Conservation (phyloP, 2,329 filamentous ascomycete species). For the Microcyclospora pomicola region DNA sequence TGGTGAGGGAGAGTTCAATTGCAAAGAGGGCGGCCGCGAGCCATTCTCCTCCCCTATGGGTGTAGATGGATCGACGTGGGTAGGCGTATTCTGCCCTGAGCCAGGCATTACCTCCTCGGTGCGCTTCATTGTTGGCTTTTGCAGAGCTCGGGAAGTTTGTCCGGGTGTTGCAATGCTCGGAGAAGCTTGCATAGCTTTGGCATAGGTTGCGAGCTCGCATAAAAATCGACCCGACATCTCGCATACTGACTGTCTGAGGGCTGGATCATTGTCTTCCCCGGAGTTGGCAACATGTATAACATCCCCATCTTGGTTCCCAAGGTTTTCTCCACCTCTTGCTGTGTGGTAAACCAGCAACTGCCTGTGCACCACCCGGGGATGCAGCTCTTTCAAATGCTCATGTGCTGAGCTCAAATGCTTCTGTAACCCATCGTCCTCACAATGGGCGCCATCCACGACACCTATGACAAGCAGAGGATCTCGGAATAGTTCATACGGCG, state of each 20-base stretch:
- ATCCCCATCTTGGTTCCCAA: neutral
- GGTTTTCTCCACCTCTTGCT: too few relatives aligned
- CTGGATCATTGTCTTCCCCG: conserved; percentile 7
- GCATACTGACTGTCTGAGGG: conserved; percentile 33
- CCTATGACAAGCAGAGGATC: conserved; percentile 75
- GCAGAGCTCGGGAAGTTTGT: conserved; percentile 26
- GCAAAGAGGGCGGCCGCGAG: conserved; percentile 9
- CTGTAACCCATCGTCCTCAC: conserved; percentile 35
- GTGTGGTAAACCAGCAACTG: conserved; percentile 11
- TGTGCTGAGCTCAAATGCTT: conserved; percentile 18
- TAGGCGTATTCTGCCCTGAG: conserved; percentile 13
- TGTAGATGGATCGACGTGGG: conserved; percentile 10
- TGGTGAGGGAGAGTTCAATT: conserved; percentile 23
- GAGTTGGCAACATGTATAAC: conserved; percentile 9
- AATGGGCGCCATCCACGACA: conserved; percentile 62
- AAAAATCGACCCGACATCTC: conserved; percentile 32
- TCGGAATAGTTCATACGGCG: conserved; percentile 81
- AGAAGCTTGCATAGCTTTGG: conserved; percentile 34
- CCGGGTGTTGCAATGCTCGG: conserved; percentile 67
- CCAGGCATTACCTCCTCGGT: conserved; percentile 11
- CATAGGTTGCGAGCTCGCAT: conserved; percentile 34
- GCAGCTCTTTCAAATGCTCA: conserved; percentile 18
- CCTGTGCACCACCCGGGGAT: conserved; percentile 20
- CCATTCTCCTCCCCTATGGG: conserved; percentile 13
- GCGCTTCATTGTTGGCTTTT: conserved; percentile 19